A percentile compares a stretch with the other conserved stretches of the same genome.
These are phyloP conservation scores for Typha latifolia DNA, from an alignment of 176 grass and related monocot genomes.

Conservation along the genomic window DNA sequence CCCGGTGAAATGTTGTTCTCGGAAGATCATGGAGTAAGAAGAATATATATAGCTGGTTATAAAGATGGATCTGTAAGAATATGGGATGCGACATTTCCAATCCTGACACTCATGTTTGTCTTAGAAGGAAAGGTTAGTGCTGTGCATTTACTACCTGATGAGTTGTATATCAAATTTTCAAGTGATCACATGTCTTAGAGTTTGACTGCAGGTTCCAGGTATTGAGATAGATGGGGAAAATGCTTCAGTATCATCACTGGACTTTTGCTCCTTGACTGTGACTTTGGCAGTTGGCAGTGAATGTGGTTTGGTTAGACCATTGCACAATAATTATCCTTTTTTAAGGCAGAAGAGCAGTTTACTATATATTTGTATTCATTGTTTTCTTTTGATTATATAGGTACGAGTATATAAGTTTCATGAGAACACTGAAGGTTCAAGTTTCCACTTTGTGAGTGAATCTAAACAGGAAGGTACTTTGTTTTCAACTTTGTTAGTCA, in stretches of 20 bases:
- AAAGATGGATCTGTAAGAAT: constrained; percentile 98
- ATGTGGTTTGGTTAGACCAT: constrained; percentile 78
- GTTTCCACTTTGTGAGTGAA: constrained; percentile 60
- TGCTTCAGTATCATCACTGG: constrained; percentile 60
- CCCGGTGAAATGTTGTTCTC: constrained; percentile 72
- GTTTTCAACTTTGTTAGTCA: constrained; percentile 10
- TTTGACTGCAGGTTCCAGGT: constrained; percentile 46
- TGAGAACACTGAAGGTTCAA: constrained; percentile 55
- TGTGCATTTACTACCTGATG: constrained; percentile 4
- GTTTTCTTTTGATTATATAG: constrained; percentile 35
- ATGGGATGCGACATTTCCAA: constrained; percentile 83
- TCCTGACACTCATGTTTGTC: constrained; percentile 66
- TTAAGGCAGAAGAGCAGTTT: neutral
- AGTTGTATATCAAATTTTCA: constrained; percentile 8
- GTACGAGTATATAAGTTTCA: constrained; percentile 77
- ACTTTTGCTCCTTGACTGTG: constrained; percentile 58
- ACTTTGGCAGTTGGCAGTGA: constrained; percentile 77
- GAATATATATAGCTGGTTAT: constrained; percentile 79
- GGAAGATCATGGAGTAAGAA: constrained; percentile 52
- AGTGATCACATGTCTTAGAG: constrained; percentile 6
- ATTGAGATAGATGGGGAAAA: constrained; percentile 45
- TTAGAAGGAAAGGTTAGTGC: constrained; percentile 67
- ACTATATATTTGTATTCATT: neutral
- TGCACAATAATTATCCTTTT: neutral
- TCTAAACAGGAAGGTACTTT: constrained; percentile 77